Evolutionary conservation across 768 basidiomycete genomes (phyloP), one percentile per base, ranked within the genome.

Genomic region (Pisolithus albus): DNA sequence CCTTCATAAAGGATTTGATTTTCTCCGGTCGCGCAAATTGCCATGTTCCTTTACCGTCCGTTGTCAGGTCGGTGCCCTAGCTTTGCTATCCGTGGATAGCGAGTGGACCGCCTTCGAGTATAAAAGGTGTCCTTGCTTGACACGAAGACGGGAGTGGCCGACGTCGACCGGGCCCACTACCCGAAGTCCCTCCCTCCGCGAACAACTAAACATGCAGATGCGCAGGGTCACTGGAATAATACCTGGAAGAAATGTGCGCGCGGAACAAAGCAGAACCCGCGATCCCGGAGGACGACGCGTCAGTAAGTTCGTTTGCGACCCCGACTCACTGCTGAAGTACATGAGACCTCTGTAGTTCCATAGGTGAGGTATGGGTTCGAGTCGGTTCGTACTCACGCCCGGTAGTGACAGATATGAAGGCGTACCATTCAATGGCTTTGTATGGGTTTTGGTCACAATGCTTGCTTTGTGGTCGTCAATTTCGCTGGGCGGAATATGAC

Each of bases 231-330:
- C 13, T 26, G 32, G 21, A 32, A 39, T 34, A 37, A 46, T 46
- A 23, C 26, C 46, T 40, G 49, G 44, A 47, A 36, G 24, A n/a
- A 19, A 50, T 49, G 53, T 57, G 23, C 51, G 49, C 28, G 34
- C 30, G 36, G 48, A 46, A 59, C 53, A 59, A 59, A 57, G 58
- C 58, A 59, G 36, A 46, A 54, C n/a, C 30, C 28, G 23, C 36
- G 19, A 42, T 36, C 36, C 13, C 34, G 36, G 36, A 23, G 7
- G 41, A 44, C 21, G 47, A 36, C 19, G 23, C 43, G 44, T 40
- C 43, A 42, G 51, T n/a, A 7, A 15, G 23, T 32, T 18, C 28
- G 11, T 28, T 23, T 28, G 26, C 2, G 15, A 15, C 49, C 28
- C 32, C 11, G 36, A 49, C 49, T 24, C 41, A 41, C 40, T 9